Conservation (phyloP, 768 basidiomycete genomes). For the Tulasnella sp. region DNA sequence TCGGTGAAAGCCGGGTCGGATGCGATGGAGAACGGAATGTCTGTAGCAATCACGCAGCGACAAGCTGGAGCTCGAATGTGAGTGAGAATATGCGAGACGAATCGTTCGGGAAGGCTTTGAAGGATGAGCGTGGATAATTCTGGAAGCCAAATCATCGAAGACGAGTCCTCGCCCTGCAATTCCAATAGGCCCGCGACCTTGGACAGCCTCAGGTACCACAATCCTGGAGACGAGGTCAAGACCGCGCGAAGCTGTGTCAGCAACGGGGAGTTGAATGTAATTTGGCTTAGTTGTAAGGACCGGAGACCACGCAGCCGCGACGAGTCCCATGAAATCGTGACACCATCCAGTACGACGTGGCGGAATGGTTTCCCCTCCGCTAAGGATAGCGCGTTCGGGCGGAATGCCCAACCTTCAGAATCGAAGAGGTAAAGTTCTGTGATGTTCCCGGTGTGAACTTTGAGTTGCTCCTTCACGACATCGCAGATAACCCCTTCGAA, state of each 20-base stretch:
- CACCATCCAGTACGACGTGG: background rate
- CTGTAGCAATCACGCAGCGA: background rate
- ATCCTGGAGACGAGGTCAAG: background rate
- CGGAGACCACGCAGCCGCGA: background rate
- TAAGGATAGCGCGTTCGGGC: background rate
- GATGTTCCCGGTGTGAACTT: background rate
- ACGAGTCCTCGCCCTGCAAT: background rate
- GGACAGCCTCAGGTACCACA: background rate
- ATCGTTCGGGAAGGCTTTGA: background rate
- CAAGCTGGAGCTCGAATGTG: background rate
- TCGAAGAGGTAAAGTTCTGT: background rate
- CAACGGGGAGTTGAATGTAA: background rate
- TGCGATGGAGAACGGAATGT: background rate
- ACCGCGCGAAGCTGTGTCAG: background rate
- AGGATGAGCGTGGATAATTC: background rate
- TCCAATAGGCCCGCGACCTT: background rate
- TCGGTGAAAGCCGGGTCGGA: background rate
- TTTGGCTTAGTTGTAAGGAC: background rate
- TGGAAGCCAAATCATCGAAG: background rate
- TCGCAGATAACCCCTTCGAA: too few species aligned
- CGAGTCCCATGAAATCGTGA: background rate
- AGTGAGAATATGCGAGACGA: background rate
- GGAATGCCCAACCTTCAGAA: background rate
- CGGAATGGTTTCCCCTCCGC: background rate
- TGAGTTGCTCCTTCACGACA: too few species aligned